Evolutionary conservation across 2,329 filamentous ascomycete species (phyloP), one percentile per base, ranked within the genome.

Genomic region (Phyllosticta citrichinensis): DNA sequence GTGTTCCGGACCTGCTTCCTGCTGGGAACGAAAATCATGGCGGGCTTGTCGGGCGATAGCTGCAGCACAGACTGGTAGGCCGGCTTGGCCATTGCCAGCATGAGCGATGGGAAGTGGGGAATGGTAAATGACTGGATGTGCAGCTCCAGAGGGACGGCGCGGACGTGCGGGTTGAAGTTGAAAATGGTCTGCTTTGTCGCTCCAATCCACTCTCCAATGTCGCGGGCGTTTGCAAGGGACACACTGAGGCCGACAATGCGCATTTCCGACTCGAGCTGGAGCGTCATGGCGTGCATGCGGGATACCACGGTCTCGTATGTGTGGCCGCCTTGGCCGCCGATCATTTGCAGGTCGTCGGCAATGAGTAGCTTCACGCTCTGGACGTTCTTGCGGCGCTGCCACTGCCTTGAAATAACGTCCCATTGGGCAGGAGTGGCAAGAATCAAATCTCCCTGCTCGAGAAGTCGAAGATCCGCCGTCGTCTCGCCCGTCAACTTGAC

Each of bases 41-140:
- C 88, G 27, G 93, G 92, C 76, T 96, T 94, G 65, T 95, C 87
- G 0, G 90, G 80, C 6, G 94, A 95, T 72, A 96, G 83, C 68
- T 96, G 91, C 2, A 91, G 83, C 66, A 99, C 89, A 2, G 93
- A 89, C 63, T 90, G 80, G 73, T 97, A 97, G 1, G 91, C 87
- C 20, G 95, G 95, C 74, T 95, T 93, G 17, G 92, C 91, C 94
- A 99, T 99, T 14, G 94, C 92, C 66, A 99, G 83, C 94, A 99
- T 99, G 51, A 99, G 82, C 11, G 94, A 97, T 3, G 94, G 95
- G 77, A 96, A 97, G 71, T 99, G 95, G 55, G 95, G 91, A 63
- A 96, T 96, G 27, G 87, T 89, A 77, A 94, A 99, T 1, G 92
- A 93, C 74, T 99, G 94, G 55, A 99, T 88, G 71, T 97, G 91